Conservation (phyloP, 305 asterid species). For the Fraxinus platypoda region DNA sequence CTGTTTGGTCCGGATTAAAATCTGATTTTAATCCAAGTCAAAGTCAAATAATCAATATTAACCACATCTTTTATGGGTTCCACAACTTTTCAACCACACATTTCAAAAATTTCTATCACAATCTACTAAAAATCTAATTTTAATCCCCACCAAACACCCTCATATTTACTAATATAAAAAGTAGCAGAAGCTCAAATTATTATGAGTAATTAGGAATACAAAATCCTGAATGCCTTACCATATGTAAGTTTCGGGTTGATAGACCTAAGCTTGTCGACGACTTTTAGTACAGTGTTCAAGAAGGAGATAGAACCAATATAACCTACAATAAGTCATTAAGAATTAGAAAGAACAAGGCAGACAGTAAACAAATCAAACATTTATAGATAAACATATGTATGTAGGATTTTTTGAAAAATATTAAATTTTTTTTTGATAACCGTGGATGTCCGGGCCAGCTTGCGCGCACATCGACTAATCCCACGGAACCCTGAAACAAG, state of each 20-base stretch:
- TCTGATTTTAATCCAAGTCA: too few relatives aligned
- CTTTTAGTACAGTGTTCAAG: slow-evolving; percentile 70
- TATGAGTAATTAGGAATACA: slow-evolving; percentile 6
- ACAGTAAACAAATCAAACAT: background rate
- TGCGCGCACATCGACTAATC: too few relatives aligned
- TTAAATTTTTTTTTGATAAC: too few relatives aligned
- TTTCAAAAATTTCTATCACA: too few relatives aligned
- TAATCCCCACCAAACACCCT: too few relatives aligned
- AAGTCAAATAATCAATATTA: too few relatives aligned
- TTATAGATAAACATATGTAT: background rate
- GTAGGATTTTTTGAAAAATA: background rate
- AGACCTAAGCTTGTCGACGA: slow-evolving; percentile 82
- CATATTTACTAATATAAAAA: background rate
- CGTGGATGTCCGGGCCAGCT: too few relatives aligned
- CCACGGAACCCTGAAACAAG: too few relatives aligned
- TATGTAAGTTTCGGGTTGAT: slow-evolving; percentile 80
- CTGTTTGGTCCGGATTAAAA: too few relatives aligned
- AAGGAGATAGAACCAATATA: slow-evolving; percentile 91
- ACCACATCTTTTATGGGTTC: too few relatives aligned
- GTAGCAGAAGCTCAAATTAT: slow-evolving; percentile 14
- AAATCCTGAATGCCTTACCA: slow-evolving; percentile 40
- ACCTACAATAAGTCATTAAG: slow-evolving; percentile 46
- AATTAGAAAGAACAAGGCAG: slow-evolving; percentile 18
- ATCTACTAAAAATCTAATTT: too few relatives aligned
- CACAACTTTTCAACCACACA: too few relatives aligned